Percentiles rank a stretch among this genome's conserved stretches.
phyloP scores from a whole-genome alignment of 768 basidiomycete genomes.

The Pleurotus djamor region DNA sequence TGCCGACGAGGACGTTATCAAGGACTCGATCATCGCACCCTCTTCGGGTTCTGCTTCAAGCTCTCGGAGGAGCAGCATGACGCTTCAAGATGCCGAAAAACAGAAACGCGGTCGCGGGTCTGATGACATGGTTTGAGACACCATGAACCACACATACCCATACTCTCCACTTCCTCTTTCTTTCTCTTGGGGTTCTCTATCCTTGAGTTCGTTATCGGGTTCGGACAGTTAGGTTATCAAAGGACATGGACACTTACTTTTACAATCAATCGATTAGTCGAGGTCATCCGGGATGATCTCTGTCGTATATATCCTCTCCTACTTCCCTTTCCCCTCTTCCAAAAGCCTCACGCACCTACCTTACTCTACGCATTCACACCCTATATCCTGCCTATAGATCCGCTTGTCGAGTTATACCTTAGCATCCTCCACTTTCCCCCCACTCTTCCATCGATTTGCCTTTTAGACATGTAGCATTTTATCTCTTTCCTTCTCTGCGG shows the following conservation, averaged over 20 bases:
- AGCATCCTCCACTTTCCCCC: background rate
- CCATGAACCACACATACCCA: too few relatives aligned
- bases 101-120: background rate
- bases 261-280: background rate
- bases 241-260: background rate
- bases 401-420: background rate
- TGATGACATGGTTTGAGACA: background rate
- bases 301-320: background rate
- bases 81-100: background rate
- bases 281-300: slow-evolving; percentile 4
- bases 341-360: background rate
- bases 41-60: background rate
- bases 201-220: background rate
- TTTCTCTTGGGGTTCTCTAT: background rate
- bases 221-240: background rate
- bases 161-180: background rate
- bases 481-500: background rate
- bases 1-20: slow-evolving; percentile 38
- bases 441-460: background rate
- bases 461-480: slow-evolving; percentile 3
- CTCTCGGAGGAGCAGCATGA: background rate
- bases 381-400: slow-evolving; percentile 3
- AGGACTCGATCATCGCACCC: slow-evolving; percentile 19
- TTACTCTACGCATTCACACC: background rate
- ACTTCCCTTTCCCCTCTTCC: background rate